Percentiles rank a stretch among this genome's conserved stretches.
Evolutionary conservation across 257 asterid genomes (phyloP).

Genomic region (Nicotiana otophora): DNA sequence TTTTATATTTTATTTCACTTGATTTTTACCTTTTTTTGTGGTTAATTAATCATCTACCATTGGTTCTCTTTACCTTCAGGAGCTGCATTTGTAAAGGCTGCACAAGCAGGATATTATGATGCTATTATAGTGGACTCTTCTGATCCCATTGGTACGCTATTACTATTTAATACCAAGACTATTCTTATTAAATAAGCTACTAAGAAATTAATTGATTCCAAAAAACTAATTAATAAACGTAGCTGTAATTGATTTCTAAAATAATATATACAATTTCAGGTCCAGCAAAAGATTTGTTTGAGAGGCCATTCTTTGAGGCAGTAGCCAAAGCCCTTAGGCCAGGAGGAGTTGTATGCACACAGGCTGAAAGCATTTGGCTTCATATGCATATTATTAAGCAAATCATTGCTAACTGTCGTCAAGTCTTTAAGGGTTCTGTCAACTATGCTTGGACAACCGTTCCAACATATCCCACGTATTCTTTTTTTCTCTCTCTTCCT

Average conservation of each 20-base stretch:
- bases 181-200: too few species aligned
- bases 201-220: too few species aligned
- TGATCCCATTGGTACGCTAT: conserved; percentile 16
- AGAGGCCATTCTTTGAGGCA: conserved; percentile 84
- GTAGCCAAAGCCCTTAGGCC: conserved; percentile 86
- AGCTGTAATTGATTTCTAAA: not conserved
- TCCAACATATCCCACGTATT: conserved; percentile 90
- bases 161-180: not conserved
- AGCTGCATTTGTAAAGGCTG: conserved; percentile 17
- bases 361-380: conserved; percentile 98
- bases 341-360: conserved; percentile 95
- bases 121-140: conserved; percentile 18
- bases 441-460: conserved; percentile 97
- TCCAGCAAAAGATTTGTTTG: conserved; percentile 94
- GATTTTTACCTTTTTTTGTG: not conserved
- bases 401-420: conserved; percentile 74
- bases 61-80: not conserved
- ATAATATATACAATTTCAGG: conserved; percentile 30
- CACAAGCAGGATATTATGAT: conserved; percentile 8
- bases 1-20: not conserved
- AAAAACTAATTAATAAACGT: too few species aligned
- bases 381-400: conserved; percentile 96
- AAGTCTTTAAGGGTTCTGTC: conserved; percentile 93
- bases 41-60: too few species aligned
- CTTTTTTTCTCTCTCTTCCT: not conserved